phyloP scores from a whole-genome alignment of 179 eudicot genomes.

The Beta macrorhiza region DNA sequence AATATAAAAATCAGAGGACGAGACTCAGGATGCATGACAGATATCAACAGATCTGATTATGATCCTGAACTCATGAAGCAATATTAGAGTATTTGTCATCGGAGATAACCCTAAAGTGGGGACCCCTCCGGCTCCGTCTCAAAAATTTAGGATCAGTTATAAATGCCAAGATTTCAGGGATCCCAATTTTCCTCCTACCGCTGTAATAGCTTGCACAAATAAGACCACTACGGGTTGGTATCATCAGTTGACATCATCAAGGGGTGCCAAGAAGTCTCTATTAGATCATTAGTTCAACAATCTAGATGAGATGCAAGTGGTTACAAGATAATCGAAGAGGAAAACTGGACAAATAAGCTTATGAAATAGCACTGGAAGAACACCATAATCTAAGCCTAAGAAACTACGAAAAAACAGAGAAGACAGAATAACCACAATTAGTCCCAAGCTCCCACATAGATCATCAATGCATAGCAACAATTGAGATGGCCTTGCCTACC shows the following conservation, averaged over 20 bases:
- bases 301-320: slow-evolving; percentile 33
- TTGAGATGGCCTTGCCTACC: no score
- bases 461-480: not conserved
- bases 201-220: slow-evolving; percentile 60
- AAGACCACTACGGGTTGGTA: slow-evolving; percentile 90
- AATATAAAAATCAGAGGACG: not conserved
- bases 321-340: not conserved
- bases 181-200: slow-evolving; percentile 72
- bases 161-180: slow-evolving; percentile 82
- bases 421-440: not conserved
- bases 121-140: slow-evolving; percentile 55
- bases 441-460: not conserved
- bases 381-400: not conserved
- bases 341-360: not conserved
- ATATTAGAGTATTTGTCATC: slow-evolving; percentile 75
- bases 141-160: slow-evolving; percentile 76
- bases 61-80: slow-evolving; percentile 86
- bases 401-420: not conserved
- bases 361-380: not conserved
- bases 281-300: slow-evolving; percentile 54
- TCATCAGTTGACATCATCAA: slow-evolving; percentile 66
- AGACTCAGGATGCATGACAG: slow-evolving; percentile 33
- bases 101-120: slow-evolving; percentile 90
- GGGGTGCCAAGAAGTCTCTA: slow-evolving; percentile 68
- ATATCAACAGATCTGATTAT: slow-evolving; percentile 57